Conservation (phyloP, 257 asterid genomes). For the Apocynum venetum region DNA sequence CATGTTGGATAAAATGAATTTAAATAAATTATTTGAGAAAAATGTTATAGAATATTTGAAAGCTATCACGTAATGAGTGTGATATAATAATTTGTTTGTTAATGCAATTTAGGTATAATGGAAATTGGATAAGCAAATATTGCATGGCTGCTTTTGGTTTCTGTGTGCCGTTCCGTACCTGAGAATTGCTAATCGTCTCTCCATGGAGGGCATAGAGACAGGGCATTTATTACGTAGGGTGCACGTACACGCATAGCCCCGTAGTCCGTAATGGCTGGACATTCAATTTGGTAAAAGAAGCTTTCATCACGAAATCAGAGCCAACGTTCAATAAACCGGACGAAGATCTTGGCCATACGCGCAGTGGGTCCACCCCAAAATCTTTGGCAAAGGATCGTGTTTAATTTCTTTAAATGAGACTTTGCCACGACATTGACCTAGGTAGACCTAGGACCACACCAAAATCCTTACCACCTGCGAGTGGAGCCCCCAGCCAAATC, state of each 20-base stretch:
- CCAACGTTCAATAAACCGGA: conserved; percentile 9
- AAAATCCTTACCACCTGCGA: background rate
- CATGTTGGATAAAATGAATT: too few relatives aligned
- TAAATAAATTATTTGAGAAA: too few relatives aligned
- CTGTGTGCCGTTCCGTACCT: background rate
- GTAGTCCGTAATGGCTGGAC: conserved; percentile 3
- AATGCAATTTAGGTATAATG: background rate
- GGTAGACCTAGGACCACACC: conserved; percentile 12
- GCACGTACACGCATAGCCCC: conserved; percentile 12
- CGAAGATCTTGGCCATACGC: conserved; percentile 38
- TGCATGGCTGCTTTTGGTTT: background rate
- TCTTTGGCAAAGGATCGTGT: conserved; percentile 20
- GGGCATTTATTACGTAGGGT: conserved; percentile 10
- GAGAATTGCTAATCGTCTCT: too few relatives aligned
- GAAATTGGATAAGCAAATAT: background rate
- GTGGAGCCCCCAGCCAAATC: background rate
- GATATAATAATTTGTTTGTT: too few relatives aligned
- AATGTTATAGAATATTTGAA: too few relatives aligned
- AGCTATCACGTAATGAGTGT: too few relatives aligned
- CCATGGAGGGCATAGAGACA: background rate
- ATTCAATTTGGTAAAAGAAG: background rate
- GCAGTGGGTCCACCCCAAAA: conserved; percentile 20
- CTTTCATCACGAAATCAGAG: conserved; percentile 23
- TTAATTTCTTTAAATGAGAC: conserved; percentile 17
- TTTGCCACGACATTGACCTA: conserved; percentile 15